Evolutionary conservation across 2,329 filamentous ascomycete genomes (phyloP).

Genomic region (Trichoderma sp.): DNA sequence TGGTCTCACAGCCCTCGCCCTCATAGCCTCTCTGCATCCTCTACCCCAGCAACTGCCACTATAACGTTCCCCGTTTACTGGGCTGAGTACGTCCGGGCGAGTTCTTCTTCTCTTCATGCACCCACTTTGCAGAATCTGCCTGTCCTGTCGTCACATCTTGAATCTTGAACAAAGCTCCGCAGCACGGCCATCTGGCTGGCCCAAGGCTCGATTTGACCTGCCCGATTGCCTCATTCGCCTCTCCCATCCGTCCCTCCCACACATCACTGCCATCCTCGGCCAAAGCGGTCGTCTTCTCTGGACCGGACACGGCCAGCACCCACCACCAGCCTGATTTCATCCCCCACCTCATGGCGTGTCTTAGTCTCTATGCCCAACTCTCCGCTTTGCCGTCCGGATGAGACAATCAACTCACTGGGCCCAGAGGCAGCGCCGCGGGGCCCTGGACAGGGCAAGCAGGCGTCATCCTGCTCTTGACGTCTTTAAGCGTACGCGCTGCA

Average conservation of each 20-base stretch:
- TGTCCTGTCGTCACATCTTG: conserved; percentile 19
- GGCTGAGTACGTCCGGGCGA: conserved; percentile 31
- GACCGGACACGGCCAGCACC: conserved; percentile 27
- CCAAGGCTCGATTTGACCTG: conserved; percentile 27
- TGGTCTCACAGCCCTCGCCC: conserved; percentile 3
- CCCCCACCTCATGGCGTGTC: conserved; percentile 23
- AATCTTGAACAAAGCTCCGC: conserved; percentile 16
- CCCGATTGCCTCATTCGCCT: conserved; percentile 31
- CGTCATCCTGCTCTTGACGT: background rate
- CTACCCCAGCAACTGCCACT: conserved; percentile 7
- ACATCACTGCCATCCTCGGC: conserved; percentile 25
- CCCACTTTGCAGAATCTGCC: background rate
- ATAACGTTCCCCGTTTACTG: conserved; percentile 29
- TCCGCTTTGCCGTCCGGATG: conserved; percentile 16
- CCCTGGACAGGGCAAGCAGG: background rate
- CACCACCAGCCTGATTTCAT: conserved; percentile 25
- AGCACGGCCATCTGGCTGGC: conserved; percentile 2
- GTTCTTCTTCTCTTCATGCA: conserved; percentile 18
- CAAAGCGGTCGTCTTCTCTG: conserved; percentile 21
- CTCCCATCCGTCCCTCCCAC: conserved; percentile 18
- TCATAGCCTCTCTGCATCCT: conserved; percentile 16
- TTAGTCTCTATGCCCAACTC: conserved; percentile 25
- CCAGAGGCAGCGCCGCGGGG: background rate
- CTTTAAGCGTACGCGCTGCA: conserved; percentile 3
- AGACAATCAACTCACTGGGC: conserved; percentile 8